Base-by-base conservation (phyloP, 805 yeast genomes). In the Geotrichum ghanense region DNA sequence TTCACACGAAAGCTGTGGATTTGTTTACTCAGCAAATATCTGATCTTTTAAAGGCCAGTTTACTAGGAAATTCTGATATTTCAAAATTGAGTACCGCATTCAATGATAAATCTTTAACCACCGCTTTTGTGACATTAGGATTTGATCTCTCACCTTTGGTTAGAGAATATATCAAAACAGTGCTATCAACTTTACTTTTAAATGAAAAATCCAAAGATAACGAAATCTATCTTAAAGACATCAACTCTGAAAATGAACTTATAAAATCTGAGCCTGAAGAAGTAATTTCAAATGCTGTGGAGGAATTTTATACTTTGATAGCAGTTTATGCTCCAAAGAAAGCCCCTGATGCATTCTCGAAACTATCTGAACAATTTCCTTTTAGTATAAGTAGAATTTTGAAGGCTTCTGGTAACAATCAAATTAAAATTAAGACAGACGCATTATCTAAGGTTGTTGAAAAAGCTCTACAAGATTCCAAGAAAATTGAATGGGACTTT, bases 401-500 rank as follows among this genome's bases (percentile, higher is more conserved):
- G 14, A 31, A 12, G 16, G 17, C 14, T 12, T 31, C 37, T n/a
- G 16, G 37, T 19, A 19, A 31, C 16, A 6, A n/a, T 12, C 12
- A 31, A 16, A 20, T 16, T 12, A 25, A 35, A 10, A 26, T 22
- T 20, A 12, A 22, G 19, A n/a, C 17, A 5, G n/a, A n/a, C 2
- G 39, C 14, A 37, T 23, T 20, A 7, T 35, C 35, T 22, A 35
- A 35, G 2, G 25, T 22, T 22, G 17, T 37, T 14, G 46, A 23
- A 14, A 24, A 14, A 14, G 24, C 27, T 6, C 24, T 35, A 14
- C 34, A 31, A n/a, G 23, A 9, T 37, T 22, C 43, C 23, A 20
- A 22, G 43, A 31, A 14, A 6, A 48, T 27, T 45, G 47, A 43
- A n/a, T 23, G 34, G 31, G 42, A 3, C 16, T 48, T n/a, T 41